phyloP scores from a whole-genome alignment of 2,329 filamentous ascomycete genomes.

The Penicillium sclerotiorum region DNA sequence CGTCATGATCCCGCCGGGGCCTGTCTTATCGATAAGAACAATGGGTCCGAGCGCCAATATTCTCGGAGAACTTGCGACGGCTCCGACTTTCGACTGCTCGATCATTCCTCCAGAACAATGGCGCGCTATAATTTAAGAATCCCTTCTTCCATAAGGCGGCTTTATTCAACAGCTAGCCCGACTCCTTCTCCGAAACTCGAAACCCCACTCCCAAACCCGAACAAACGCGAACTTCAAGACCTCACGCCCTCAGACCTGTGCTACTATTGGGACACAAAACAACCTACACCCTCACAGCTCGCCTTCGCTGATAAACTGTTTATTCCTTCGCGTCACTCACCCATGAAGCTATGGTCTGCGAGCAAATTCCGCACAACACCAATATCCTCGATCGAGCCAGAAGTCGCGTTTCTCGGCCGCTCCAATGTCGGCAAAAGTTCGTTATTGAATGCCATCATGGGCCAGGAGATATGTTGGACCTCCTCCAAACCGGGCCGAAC shows the following conservation, averaged over 20 bases:
- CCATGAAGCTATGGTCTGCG: constrained; percentile 62
- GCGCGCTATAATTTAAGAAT: constrained; percentile 12
- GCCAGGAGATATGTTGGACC: constrained; percentile 55
- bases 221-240: constrained; percentile 33
- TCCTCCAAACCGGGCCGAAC: constrained; percentile 65
- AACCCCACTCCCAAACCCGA: constrained; percentile 14
- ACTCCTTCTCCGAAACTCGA: background rate
- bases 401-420: constrained; percentile 69
- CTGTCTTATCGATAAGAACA: constrained; percentile 11
- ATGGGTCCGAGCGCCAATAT: constrained; percentile 23
- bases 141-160: constrained; percentile 6
- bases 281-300: constrained; percentile 49
- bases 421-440: constrained; percentile 72
- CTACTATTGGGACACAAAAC: constrained; percentile 55
- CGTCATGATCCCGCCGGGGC: background rate
- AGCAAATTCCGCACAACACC: constrained; percentile 63
- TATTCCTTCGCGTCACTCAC: constrained; percentile 48
- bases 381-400: constrained; percentile 55
- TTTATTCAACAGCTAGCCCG: constrained; percentile 14
- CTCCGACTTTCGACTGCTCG: background rate
- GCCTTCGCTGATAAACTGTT: constrained; percentile 52
- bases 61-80: constrained; percentile 23
- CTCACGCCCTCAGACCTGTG: constrained; percentile 39
- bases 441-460: constrained; percentile 66
- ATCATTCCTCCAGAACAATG: background rate